Base-by-base conservation (phyloP, 306 rosid genomes). In the Begonia masoniana region DNA sequence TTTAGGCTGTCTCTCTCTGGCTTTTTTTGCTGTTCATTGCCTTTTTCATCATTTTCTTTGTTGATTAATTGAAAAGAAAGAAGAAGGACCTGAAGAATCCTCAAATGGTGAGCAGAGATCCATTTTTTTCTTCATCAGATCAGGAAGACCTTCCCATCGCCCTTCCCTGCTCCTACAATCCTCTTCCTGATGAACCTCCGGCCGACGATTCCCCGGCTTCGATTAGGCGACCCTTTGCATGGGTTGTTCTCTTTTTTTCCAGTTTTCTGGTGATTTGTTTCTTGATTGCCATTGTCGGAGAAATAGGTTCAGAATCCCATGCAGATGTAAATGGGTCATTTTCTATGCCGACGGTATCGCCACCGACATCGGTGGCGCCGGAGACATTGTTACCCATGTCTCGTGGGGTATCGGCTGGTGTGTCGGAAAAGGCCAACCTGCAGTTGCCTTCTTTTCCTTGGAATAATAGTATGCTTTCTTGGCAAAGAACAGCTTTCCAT, bases 401-500 rank as follows among this genome's bases (percentile, higher is more conserved):
- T 10, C 79, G 93, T 3, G 97, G 94, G 9, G 66, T 68, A 9
- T 51, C 72, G 12, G 76, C 61, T 2, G 97, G 95, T 3, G 94
- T 88, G 9, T 88, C 97, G 0, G 83, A 78, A 60, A 88, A 88
- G 71, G 47, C 82, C 4, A 82, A 59, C 61, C 48, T 59, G 65
- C 12, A 31, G 31, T 17, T 2, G 50, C 39, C 39, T 2, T 68
- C 42, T 2, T 84, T 58, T 68, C 84, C 88, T 0, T 88, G 97
- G 97, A 80, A 74, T 64, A 70, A 84, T 19, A 78, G 62, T 42
- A 76, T 88, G 84, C 46, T 88, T 24, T 82, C 94, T 0, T 88
- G 97, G 97, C 97, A 88, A 74, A 78, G 97, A 68, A 88, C 87
- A 0, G 78, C 95, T 26, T 88, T 48, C 61, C 97, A 88, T 70